Conservation (phyloP, 148 eudicot species). For the Bassia scoparia region DNA sequence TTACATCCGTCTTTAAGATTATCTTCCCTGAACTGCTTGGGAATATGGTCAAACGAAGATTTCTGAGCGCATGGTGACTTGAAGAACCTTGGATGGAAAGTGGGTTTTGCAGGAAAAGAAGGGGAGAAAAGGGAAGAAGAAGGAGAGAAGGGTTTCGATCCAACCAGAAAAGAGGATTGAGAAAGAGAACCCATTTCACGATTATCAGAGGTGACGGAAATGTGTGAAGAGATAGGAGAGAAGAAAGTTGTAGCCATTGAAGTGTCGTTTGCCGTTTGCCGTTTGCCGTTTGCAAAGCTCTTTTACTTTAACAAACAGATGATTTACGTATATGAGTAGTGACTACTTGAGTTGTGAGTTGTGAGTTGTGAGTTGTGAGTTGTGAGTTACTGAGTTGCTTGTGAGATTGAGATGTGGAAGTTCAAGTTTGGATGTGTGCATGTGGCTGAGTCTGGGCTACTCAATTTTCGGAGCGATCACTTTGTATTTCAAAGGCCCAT, state of each 20-base stretch:
- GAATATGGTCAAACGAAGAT: slow-evolving; percentile 54
- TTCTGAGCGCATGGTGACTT: slow-evolving; percentile 41
- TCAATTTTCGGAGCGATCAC: too few relatives aligned
- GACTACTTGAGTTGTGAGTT: too few relatives aligned
- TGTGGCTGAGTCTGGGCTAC: too few relatives aligned
- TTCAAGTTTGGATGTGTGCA: not conserved
- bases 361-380: too few relatives aligned
- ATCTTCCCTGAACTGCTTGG: slow-evolving; percentile 67
- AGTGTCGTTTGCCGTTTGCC: not conserved
- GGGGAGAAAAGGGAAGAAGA: slow-evolving; percentile 25
- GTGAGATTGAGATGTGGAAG: not conserved
- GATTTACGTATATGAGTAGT: too few relatives aligned
- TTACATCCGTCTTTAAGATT: slow-evolving; percentile 72
- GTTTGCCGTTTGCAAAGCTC: not conserved
- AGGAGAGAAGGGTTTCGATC: slow-evolving; percentile 31
- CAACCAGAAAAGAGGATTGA: slow-evolving; percentile 38
- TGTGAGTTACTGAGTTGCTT: too few relatives aligned
- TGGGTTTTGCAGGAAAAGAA: slow-evolving; percentile 20
- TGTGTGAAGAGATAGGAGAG: slow-evolving; percentile 37
- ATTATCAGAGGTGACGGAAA: slow-evolving; percentile 24
- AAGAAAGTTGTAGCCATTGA: slow-evolving; percentile 57
- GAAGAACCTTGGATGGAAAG: slow-evolving; percentile 28
- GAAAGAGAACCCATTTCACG: slow-evolving; percentile 25
- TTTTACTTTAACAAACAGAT: not conserved
- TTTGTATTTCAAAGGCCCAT: too few relatives aligned